Evolutionary conservation across 1,139 yeast species (phyloP).

Genomic region (Scheffersomyces segobiensis): DNA sequence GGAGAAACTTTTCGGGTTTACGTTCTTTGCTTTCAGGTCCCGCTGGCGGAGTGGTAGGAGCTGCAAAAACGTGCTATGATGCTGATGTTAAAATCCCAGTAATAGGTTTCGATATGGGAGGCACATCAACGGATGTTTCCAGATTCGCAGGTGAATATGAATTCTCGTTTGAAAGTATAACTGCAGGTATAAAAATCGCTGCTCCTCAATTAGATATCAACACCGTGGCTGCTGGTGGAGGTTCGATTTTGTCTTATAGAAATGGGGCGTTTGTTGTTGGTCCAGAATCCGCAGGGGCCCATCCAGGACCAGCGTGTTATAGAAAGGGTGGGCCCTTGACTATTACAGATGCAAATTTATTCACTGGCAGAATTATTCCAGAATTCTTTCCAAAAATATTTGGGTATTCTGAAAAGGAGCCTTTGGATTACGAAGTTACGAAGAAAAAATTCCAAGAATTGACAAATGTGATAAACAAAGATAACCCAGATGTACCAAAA

Average conservation of each 20-base stretch:
- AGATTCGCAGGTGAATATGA: conserved; percentile 45
- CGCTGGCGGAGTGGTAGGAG: conserved; percentile 63
- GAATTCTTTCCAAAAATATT: conserved; percentile 54
- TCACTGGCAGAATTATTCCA: conserved; percentile 51
- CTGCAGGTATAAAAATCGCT: conserved; percentile 56
- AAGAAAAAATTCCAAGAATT: conserved; percentile 38
- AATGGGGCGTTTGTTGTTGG: conserved; percentile 56
- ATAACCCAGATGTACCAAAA: conserved; percentile 26
- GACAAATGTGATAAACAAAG: conserved; percentile 41
- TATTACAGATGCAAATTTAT: conserved; percentile 55
- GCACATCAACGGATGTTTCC: conserved; percentile 60
- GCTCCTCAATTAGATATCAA: conserved; percentile 59
- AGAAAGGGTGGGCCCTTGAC: conserved; percentile 59
- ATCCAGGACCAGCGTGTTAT: conserved; percentile 62
- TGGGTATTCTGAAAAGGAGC: conserved; percentile 52
- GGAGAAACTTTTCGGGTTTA: conserved; percentile 50
- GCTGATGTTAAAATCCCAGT: conserved; percentile 39
- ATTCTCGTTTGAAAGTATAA: conserved; percentile 53
- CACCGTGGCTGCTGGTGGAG: conserved; percentile 65
- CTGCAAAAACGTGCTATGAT: conserved; percentile 50
- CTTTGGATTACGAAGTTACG: conserved; percentile 44
- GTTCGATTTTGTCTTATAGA: conserved; percentile 49
- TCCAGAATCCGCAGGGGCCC: conserved; percentile 57
- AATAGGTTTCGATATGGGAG: conserved; percentile 63
- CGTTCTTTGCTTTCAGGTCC: conserved; percentile 57